phyloP scores from a whole-genome alignment of 169 alveolate species.

The Plasmodium relictum region DNA sequence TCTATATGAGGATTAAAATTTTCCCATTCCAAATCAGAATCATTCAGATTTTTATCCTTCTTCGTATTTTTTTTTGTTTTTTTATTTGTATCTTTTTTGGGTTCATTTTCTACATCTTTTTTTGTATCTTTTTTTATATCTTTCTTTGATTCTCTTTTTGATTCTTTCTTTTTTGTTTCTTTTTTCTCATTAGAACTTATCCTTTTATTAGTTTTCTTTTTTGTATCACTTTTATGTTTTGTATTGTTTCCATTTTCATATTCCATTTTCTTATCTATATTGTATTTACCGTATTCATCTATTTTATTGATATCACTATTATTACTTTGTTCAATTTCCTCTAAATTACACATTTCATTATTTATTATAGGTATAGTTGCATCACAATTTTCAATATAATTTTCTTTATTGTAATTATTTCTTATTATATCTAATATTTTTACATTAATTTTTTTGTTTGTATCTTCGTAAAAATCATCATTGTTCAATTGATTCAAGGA shows the following conservation, averaged over 20 bases:
- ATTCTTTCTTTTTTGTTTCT: conserved; percentile 1
- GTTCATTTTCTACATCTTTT: not conserved
- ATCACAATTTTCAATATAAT: not conserved
- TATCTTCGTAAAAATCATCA: conserved; percentile 9
- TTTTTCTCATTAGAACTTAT: not conserved
- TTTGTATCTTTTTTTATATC: conserved; percentile 1
- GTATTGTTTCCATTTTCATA: not conserved
- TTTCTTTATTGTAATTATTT: conserved; percentile 27
- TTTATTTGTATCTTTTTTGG: conserved; percentile 12
- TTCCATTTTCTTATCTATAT: not conserved
- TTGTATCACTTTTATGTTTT: not conserved
- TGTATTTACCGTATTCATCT: not conserved
- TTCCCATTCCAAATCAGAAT: conserved; percentile 72
- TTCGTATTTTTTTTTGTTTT: conserved; percentile 2
- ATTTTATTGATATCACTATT: not conserved
- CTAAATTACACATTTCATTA: not conserved
- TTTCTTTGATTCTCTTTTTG: not conserved
- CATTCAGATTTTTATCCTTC: conserved; percentile 8
- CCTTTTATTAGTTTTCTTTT: conserved; percentile 28
- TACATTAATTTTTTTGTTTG: conserved; percentile 14
- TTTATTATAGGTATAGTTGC: conserved; percentile 21
- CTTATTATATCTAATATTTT: conserved; percentile 33
- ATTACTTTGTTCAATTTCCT: not conserved
- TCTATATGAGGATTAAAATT: conserved; percentile 55
- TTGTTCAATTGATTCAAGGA: not conserved